Percentiles rank a stretch among this genome's conserved stretches.
Evolutionary conservation across 148 eudicot species (phyloP).

Genomic region (Amaranthus hypochondriacus): DNA sequence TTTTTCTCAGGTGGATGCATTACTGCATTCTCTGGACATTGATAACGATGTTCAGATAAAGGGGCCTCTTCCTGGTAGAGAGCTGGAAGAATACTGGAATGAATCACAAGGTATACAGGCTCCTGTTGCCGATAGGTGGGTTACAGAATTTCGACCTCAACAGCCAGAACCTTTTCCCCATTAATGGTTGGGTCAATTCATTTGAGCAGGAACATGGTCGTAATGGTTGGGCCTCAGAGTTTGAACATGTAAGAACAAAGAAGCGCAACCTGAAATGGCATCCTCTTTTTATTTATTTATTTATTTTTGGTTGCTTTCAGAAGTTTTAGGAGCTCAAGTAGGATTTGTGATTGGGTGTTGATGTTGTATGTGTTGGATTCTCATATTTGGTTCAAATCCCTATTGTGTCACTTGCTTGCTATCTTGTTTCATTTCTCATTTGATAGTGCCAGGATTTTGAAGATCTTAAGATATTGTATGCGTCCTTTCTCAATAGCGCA

Average conservation of each 20-base stretch:
- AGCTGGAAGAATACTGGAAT: slow-evolving; percentile 88
- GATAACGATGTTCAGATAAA: slow-evolving; percentile 58
- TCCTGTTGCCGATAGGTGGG: slow-evolving; percentile 80
- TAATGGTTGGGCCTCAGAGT: slow-evolving; percentile 95
- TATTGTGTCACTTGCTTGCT: not conserved
- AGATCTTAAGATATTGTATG: not conserved
- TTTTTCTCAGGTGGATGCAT: slow-evolving; percentile 64
- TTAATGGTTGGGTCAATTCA: slow-evolving; percentile 72
- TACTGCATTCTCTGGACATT: slow-evolving; percentile 80
- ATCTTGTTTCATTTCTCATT: not conserved
- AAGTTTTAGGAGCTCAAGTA: not conserved
- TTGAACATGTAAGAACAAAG: slow-evolving; percentile 63
- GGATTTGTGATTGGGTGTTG: not conserved
- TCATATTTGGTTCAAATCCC: not conserved
- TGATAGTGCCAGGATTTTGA: not conserved
- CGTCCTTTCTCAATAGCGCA: no score
- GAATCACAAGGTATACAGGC: slow-evolving; percentile 68
- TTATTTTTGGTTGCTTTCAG: not conserved
- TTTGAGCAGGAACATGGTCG: slow-evolving; percentile 84
- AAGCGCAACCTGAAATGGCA: slow-evolving; percentile 3
- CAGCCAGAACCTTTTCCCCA: slow-evolving; percentile 44
- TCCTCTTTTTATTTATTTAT: not conserved
- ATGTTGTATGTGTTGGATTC: not conserved
- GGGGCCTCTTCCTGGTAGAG: slow-evolving; percentile 72
- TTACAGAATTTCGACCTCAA: slow-evolving; percentile 50